Percentiles rank a stretch among this genome's conserved stretches.
Evolutionary conservation across 140 eudicot species (phyloP).

Genomic region (Stevia rebaudiana): DNA sequence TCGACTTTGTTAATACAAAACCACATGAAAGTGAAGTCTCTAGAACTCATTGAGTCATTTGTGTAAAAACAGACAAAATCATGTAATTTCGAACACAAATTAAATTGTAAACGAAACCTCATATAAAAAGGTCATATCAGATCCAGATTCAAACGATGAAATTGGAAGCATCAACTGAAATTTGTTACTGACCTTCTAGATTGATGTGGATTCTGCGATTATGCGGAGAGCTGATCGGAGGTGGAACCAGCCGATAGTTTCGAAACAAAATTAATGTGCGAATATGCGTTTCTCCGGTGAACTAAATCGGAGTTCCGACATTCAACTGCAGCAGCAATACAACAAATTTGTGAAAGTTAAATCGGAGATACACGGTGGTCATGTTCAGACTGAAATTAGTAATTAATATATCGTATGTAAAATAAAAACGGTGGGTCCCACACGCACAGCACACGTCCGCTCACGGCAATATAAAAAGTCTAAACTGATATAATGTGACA

Average conservation of each 20-base stretch:
- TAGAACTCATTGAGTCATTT: neutral
- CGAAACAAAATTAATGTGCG: neutral
- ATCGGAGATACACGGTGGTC: neutral
- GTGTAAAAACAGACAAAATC: neutral
- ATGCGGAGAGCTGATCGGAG: neutral
- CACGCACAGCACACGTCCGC: neutral
- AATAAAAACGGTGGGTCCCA: neutral
- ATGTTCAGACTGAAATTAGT: neutral
- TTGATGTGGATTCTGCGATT: constrained; percentile 8
- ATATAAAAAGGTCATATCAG: neutral
- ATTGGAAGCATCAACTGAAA: constrained; percentile 1
- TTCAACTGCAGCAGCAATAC: neutral
- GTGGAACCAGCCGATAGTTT: neutral
- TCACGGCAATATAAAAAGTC: neutral
- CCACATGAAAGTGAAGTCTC: neutral
- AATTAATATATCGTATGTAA: neutral
- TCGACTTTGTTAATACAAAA: neutral
- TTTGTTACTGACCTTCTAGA: constrained; percentile 1
- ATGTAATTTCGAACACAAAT: neutral
- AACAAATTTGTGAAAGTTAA: neutral
- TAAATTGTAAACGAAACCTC: neutral
- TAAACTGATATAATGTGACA: neutral
- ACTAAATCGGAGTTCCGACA: neutral
- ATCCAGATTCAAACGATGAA: neutral
- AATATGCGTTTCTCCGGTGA: neutral